These are phyloP conservation scores for Sarocladium strictum DNA, from an alignment of 2,329 filamentous ascomycete species.

Conservation along the genomic window DNA sequence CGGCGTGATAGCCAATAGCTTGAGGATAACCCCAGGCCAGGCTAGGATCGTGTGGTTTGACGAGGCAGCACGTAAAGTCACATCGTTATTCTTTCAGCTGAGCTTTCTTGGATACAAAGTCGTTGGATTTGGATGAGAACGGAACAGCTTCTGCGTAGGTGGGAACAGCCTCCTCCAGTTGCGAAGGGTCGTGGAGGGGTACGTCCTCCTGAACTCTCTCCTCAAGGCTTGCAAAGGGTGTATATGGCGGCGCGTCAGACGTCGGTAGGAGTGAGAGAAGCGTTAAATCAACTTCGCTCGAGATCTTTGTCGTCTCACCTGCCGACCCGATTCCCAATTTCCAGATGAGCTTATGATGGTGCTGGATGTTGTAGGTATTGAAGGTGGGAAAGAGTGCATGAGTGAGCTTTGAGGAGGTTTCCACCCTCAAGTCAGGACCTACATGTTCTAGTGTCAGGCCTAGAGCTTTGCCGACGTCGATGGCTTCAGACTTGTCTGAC, in stretches of 20 bases:
- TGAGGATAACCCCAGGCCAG: too few relatives aligned
- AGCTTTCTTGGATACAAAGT: background rate
- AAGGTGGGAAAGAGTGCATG: conserved; percentile 15
- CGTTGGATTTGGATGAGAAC: background rate
- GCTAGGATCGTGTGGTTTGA: too few relatives aligned
- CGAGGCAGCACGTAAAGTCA: too few relatives aligned
- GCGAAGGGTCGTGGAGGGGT: background rate
- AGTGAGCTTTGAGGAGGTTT: conserved; percentile 10
- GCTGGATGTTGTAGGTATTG: conserved; percentile 20
- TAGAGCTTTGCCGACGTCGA: conserved; percentile 12
- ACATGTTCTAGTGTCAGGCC: background rate
- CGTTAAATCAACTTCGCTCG: background rate
- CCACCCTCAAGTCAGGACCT: conserved; percentile 12
- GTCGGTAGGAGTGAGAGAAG: background rate
- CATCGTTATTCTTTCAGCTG: background rate
- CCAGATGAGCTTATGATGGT: conserved; percentile 19
- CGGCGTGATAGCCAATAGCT: background rate
- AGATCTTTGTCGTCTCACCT: background rate
- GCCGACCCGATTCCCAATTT: conserved; percentile 3
- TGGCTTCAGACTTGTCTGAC: background rate
- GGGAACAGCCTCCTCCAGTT: background rate
- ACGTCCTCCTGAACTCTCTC: background rate
- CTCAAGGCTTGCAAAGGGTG: background rate
- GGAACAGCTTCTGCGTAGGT: conserved; percentile 2
- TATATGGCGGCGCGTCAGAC: conserved; percentile 1